Evolutionary conservation across 192 early-diverging fungal species (phyloP).

Genomic region (Haplosporangium gracile): DNA sequence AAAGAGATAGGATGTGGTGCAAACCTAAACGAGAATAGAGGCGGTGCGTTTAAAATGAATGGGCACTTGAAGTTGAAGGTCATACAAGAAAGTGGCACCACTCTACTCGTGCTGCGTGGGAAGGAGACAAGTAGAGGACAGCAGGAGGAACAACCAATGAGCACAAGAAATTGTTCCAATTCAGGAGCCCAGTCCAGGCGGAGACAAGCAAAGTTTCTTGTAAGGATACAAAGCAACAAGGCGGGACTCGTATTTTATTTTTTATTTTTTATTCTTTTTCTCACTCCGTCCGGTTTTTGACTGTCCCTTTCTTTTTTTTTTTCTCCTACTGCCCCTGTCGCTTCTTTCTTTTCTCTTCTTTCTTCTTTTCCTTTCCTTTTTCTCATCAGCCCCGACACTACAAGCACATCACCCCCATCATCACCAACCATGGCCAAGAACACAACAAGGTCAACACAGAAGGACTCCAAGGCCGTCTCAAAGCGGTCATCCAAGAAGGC

Average conservation of each 20-base stretch:
- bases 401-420: neutral
- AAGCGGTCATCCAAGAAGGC: slow-evolving; percentile 44
- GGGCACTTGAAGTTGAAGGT: neutral
- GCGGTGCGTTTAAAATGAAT: neutral
- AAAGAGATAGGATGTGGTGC: no score
- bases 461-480: slow-evolving; percentile 20
- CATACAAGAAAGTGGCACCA: neutral
- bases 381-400: slow-evolving; percentile 3
- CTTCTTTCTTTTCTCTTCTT: slow-evolving; percentile 20
- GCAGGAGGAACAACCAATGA: no score
- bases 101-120: neutral
- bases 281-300: neutral
- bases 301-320: slow-evolving; percentile 8
- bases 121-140: no score
- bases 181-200: neutral
- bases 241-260: neutral
- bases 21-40: slow-evolving; percentile 1
- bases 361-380: neutral
- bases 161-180: no score
- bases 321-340: neutral
- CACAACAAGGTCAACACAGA: slow-evolving; percentile 17
- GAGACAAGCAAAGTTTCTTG: neutral
- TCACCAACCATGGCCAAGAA: slow-evolving; percentile 23
- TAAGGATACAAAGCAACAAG: no score
- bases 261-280: neutral